Evolutionary conservation across 2,329 filamentous ascomycete genomes (phyloP).

Genomic region (Fusarium annulatum): DNA sequence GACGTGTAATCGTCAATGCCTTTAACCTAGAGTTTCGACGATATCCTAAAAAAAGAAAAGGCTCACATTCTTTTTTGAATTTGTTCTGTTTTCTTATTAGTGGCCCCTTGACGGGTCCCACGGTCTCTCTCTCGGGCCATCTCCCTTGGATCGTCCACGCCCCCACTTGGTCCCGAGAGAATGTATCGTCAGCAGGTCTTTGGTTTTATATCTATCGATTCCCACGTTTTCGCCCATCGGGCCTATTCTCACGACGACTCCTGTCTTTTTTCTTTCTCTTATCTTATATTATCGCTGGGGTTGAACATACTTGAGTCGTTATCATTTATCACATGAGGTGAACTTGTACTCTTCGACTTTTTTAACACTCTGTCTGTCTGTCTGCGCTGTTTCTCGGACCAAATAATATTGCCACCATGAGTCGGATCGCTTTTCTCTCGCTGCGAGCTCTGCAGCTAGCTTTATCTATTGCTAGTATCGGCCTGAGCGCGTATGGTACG

Average conservation of each 20-base stretch:
- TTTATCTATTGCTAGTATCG: slow-evolving; percentile 40
- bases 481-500: slow-evolving; percentile 42
- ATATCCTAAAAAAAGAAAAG: slow-evolving; percentile 36
- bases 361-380: not conserved
- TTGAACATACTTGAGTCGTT: not conserved
- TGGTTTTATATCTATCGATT: slow-evolving; percentile 43
- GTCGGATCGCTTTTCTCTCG: slow-evolving; percentile 26
- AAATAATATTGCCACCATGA: slow-evolving; percentile 28
- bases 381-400: not conserved
- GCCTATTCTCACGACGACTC: slow-evolving; percentile 16
- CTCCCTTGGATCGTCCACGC: slow-evolving; percentile 40
- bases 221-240: slow-evolving; percentile 35
- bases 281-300: slow-evolving; percentile 1
- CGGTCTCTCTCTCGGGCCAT: slow-evolving; percentile 40
- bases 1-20: slow-evolving; percentile 25
- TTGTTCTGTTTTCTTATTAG: slow-evolving; percentile 15
- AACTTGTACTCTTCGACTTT: not conserved
- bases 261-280: slow-evolving; percentile 11
- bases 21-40: slow-evolving; percentile 33
- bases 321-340: not conserved
- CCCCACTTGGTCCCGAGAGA: slow-evolving; percentile 40
- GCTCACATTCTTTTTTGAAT: not conserved
- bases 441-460: slow-evolving; percentile 42
- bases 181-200: slow-evolving; percentile 38
- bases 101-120: slow-evolving; percentile 35